Conservation (phyloP, 1,284 basidiomycete species). For the Tilletia caries region DNA sequence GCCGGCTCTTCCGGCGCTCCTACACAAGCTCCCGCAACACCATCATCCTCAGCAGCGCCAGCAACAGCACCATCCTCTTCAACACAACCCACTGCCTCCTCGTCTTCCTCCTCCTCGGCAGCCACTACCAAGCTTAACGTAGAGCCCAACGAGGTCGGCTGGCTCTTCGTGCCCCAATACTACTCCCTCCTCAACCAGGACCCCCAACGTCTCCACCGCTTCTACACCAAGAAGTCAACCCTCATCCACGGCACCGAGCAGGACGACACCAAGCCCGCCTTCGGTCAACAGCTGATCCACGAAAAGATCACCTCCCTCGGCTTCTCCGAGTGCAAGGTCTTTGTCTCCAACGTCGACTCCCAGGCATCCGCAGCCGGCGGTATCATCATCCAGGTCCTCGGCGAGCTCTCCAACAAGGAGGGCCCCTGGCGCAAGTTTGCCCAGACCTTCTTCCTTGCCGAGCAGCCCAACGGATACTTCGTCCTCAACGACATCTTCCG, state of each 20-base stretch:
- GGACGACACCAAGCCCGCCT: constrained; percentile 72
- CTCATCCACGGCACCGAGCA: constrained; percentile 75
- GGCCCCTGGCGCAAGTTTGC: constrained; percentile 93
- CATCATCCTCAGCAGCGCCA: neutral
- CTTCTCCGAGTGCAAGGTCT: constrained; percentile 95
- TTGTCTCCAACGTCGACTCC: constrained; percentile 64
- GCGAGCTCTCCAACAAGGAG: constrained; percentile 86
- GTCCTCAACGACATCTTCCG: constrained; percentile 99
- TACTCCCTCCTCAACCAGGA: constrained; percentile 95
- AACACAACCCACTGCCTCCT: neutral
- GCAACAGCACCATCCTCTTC: neutral
- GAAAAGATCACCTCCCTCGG: constrained; percentile 88
- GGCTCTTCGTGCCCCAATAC: constrained; percentile 55
- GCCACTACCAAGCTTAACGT: neutral
- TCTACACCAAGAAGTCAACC: constrained; percentile 96
- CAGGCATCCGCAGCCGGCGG: constrained; percentile 83
- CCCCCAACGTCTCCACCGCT: constrained; percentile 92
- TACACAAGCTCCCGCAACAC: neutral
- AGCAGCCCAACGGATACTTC: constrained; percentile 98
- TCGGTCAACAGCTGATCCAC: constrained; percentile 90
- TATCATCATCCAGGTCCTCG: constrained; percentile 98
- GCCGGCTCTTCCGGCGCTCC: neutral
- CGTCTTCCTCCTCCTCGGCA: neutral
- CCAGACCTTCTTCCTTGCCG: constrained; percentile 98
- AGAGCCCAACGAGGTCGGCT: constrained; percentile 43